These are phyloP conservation scores for Alternaria viburni DNA, from an alignment of 2,329 filamentous ascomycete species.

Conservation along the genomic window DNA sequence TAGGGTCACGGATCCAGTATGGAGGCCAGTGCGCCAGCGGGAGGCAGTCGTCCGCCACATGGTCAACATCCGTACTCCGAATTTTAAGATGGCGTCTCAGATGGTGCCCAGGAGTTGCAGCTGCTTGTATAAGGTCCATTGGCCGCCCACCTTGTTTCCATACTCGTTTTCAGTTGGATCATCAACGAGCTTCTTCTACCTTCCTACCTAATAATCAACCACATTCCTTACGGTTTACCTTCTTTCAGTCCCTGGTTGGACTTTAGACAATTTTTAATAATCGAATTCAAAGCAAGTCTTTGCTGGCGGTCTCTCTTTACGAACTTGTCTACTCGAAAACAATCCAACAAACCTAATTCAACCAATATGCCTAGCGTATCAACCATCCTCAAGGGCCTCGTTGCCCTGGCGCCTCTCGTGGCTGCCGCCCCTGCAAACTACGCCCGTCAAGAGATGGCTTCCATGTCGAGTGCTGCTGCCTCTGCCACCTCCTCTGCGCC, in stretches of 20 bases:
- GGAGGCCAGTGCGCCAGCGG: conserved; percentile 41
- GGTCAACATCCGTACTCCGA: conserved; percentile 46
- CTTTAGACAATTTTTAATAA: conserved; percentile 45
- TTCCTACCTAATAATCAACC: conserved; percentile 46
- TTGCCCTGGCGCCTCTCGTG: conserved; percentile 44
- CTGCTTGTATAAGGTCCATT: conserved; percentile 48
- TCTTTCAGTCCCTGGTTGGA: conserved; percentile 50
- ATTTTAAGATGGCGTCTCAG: conserved; percentile 48
- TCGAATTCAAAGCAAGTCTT: conserved; percentile 47
- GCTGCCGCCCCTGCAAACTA: conserved; percentile 40
- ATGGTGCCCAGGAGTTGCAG: conserved; percentile 37
- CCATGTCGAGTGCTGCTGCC: conserved; percentile 1
- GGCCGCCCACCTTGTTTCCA: conserved; percentile 45
- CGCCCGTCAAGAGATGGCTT: conserved; percentile 28
- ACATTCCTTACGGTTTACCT: conserved; percentile 48
- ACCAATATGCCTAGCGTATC: conserved; percentile 48
- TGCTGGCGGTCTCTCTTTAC: conserved; percentile 43
- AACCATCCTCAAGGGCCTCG: conserved; percentile 42
- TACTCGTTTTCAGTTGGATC: conserved; percentile 47
- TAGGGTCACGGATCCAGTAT: conserved; percentile 37
- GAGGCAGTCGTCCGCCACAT: conserved; percentile 40
- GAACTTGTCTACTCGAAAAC: conserved; percentile 21
- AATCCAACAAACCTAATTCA: conserved; percentile 38
- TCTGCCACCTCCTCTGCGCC: conserved; percentile 6
- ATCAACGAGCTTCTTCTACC: conserved; percentile 40